These are phyloP conservation scores for Elsinoe perseae DNA, from an alignment of 2,329 filamentous ascomycete genomes.

Conservation along the genomic window DNA sequence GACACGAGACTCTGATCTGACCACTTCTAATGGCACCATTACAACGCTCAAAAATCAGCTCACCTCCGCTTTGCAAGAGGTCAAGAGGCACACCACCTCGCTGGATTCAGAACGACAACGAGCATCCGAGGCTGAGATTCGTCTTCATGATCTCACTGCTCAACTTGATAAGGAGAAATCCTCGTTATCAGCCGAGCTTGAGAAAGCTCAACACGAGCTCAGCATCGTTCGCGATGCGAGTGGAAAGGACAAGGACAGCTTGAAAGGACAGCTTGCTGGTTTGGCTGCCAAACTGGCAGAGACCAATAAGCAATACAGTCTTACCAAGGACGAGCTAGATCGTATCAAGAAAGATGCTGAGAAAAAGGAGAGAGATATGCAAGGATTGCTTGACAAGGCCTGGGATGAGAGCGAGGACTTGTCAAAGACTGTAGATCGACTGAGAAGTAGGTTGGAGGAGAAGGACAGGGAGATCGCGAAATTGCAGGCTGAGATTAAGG, in stretches of 20 bases:
- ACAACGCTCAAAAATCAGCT: slow-evolving; percentile 16
- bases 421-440: neutral
- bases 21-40: neutral
- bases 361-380: slow-evolving; percentile 15
- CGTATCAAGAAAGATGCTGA: slow-evolving; percentile 12
- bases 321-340: slow-evolving; percentile 14
- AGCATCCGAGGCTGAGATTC: slow-evolving; percentile 12
- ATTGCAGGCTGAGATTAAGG: neutral
- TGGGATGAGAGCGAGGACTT: slow-evolving; percentile 14
- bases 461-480: neutral
- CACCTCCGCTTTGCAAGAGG: neutral
- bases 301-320: slow-evolving; percentile 14
- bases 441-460: neutral
- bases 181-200: slow-evolving; percentile 12
- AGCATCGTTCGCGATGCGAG: slow-evolving; percentile 1
- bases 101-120: slow-evolving; percentile 13
- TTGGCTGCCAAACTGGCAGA: slow-evolving; percentile 22
- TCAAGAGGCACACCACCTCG: slow-evolving; percentile 13
- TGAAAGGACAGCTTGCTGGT: slow-evolving; percentile 24
- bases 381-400: slow-evolving; percentile 3
- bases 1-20: slow-evolving; percentile 13
- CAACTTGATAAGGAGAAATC: slow-evolving; percentile 9
- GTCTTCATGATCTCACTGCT: neutral
- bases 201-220: slow-evolving; percentile 15
- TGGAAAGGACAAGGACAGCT: slow-evolving; percentile 15